A percentile compares a stretch with the other conserved stretches of the same genome.
phyloP scores from a whole-genome alignment of 208 protist species.

The Lotmaria passim region DNA sequence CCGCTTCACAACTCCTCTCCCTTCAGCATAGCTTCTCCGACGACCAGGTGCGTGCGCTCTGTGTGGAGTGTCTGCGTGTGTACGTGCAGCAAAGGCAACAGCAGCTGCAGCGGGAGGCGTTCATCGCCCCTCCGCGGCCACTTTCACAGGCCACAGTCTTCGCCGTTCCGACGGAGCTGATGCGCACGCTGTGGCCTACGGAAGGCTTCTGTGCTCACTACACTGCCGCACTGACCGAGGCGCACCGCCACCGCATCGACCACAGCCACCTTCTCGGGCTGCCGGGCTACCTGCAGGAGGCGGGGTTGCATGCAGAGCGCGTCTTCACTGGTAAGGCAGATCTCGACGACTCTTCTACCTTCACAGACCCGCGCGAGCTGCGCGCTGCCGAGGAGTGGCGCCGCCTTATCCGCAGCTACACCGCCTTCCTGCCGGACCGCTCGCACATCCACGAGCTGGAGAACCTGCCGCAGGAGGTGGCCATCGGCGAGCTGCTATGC shows the following conservation, averaged over 20 bases:
- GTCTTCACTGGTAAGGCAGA: neutral
- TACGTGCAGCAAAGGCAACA: neutral
- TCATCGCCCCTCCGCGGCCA: neutral
- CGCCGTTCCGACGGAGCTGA: slow-evolving; percentile 1
- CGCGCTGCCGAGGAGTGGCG: slow-evolving; percentile 30
- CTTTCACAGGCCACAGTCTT: slow-evolving; percentile 8
- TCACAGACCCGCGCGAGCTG: neutral
- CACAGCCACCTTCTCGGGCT: slow-evolving; percentile 20
- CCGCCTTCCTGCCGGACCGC: slow-evolving; percentile 71
- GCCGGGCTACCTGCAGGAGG: slow-evolving; percentile 26
- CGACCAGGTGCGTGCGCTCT: slow-evolving; percentile 15
- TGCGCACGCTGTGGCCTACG: slow-evolving; percentile 17
- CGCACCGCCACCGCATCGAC: slow-evolving; percentile 4
- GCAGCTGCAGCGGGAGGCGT: neutral
- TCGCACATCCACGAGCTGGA: slow-evolving; percentile 82
- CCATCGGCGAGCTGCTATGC: slow-evolving; percentile 68
- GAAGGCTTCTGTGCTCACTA: slow-evolving; percentile 3
- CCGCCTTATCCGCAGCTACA: slow-evolving; percentile 68
- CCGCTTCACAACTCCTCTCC: slow-evolving; percentile 17
- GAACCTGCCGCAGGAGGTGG: slow-evolving; percentile 85
- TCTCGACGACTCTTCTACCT: neutral
- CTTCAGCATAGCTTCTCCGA: slow-evolving; percentile 24
- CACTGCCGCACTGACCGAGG: slow-evolving; percentile 4
- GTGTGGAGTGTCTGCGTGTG: neutral
- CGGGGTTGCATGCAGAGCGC: slow-evolving; percentile 17